These are phyloP conservation scores for Boletus rufocinnamomeus DNA, from an alignment of 768 basidiomycete genomes.

Conservation along the genomic window DNA sequence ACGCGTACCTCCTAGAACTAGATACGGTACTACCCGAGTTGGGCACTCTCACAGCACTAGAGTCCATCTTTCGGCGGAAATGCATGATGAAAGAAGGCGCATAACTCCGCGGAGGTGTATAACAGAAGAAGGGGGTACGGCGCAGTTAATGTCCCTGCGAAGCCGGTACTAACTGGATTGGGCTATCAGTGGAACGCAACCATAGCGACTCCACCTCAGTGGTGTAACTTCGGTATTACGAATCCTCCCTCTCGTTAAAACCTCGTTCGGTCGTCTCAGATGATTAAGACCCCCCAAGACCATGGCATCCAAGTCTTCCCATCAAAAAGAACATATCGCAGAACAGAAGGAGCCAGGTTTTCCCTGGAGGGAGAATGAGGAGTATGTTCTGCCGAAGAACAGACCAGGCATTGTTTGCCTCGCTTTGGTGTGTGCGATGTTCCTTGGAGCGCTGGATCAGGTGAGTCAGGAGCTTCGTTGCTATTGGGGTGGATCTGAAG, in stretches of 20 bases:
- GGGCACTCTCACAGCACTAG: background rate
- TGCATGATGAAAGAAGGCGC: background rate
- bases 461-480: slow-evolving; percentile 31
- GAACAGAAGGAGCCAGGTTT: slow-evolving; percentile 36
- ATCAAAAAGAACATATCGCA: background rate
- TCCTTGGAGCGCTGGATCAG: slow-evolving; percentile 55
- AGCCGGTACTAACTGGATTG: background rate
- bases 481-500: background rate
- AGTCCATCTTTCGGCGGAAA: background rate
- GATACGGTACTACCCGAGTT: background rate
- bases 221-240: background rate
- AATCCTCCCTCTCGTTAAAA: background rate
- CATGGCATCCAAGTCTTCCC: background rate
- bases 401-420: slow-evolving; percentile 25
- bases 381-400: slow-evolving; percentile 48
- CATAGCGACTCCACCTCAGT: background rate
- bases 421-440: slow-evolving; percentile 28
- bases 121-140: background rate
- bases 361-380: slow-evolving; percentile 53
- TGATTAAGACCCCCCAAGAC: background rate
- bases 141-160: background rate
- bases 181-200: too few relatives aligned
- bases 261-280: background rate
- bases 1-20: background rate
- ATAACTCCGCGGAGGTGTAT: background rate